phyloP scores from a whole-genome alignment of 106 monocot genomes.

The Dendrobium nobile region DNA sequence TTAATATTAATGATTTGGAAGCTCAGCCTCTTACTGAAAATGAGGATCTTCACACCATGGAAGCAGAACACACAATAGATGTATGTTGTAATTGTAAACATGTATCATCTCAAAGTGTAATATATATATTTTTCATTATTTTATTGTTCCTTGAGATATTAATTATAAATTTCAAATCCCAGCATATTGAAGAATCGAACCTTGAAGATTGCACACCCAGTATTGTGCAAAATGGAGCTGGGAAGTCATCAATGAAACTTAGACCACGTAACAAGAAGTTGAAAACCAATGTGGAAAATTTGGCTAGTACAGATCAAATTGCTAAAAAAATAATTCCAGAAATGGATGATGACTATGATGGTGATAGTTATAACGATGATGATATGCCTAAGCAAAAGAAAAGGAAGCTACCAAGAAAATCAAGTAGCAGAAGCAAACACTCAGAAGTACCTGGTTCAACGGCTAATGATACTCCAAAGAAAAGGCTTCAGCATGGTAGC shows the following conservation, averaged over 20 bases:
- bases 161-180: neutral
- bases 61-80: neutral
- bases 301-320: neutral
- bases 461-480: slow-evolving; percentile 10
- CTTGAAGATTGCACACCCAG: neutral
- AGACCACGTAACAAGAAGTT: neutral
- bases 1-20: neutral
- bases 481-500: slow-evolving; percentile 13
- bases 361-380: slow-evolving; percentile 5
- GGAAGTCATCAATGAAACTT: neutral
- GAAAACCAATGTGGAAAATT: neutral
- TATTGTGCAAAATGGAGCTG: neutral
- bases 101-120: neutral
- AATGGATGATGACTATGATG: slow-evolving; percentile 6
- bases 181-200: neutral
- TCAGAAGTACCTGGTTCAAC: neutral
- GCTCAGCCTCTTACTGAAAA: neutral
- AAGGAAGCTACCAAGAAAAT: neutral
- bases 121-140: neutral
- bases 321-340: neutral
- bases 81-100: neutral
- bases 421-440: neutral
- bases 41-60: neutral
- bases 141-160: neutral
- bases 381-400: slow-evolving; percentile 10